phyloP scores from a whole-genome alignment of 139 green algal genomes.

The Auxenochlorella pyrenoidosa region DNA sequence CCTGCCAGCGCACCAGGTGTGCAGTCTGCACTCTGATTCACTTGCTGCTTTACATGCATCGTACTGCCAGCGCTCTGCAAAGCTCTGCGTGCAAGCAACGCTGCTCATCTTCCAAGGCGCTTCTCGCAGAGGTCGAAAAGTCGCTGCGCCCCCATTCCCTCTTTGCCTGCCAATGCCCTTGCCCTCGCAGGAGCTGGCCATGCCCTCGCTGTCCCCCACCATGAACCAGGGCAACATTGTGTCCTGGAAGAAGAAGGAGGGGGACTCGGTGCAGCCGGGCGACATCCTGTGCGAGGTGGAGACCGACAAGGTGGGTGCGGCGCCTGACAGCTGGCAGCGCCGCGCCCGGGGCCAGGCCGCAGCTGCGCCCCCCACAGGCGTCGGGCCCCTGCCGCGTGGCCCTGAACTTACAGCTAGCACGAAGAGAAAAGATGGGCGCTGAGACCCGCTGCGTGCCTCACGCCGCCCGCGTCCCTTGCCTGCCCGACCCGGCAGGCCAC shows the following conservation, averaged over 20 bases:
- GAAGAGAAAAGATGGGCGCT: too few relatives aligned
- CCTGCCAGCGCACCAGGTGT: slow-evolving; percentile 27
- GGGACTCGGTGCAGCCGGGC: slow-evolving; percentile 78
- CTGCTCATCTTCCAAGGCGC: not conserved
- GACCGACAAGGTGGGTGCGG: slow-evolving; percentile 89
- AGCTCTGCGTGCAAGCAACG: not conserved
- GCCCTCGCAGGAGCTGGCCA: slow-evolving; percentile 75
- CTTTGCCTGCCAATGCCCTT: not conserved
- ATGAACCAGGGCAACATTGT: slow-evolving; percentile 95
- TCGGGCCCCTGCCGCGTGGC: too few relatives aligned
- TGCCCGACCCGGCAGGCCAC: slow-evolving; percentile 71
- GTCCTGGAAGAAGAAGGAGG: slow-evolving; percentile 92
- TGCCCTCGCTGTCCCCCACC: slow-evolving; percentile 95
- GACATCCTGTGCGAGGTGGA: slow-evolving; percentile 96
- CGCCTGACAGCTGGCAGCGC: too few relatives aligned
- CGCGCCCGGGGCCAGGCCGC: too few relatives aligned
- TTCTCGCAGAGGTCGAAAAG: too few relatives aligned
- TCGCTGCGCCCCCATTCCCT: not conserved
- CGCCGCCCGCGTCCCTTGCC: not conserved
- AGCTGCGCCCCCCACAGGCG: too few relatives aligned
- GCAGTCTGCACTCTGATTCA: not conserved
- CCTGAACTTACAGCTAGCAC: not conserved
- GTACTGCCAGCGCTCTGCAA: not conserved
- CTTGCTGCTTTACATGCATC: not conserved
- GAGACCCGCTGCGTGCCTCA: too few relatives aligned